Evolutionary conservation across 202 grass and related monocot species (phyloP).

Genomic region (Cymbopogon flexuosus): DNA sequence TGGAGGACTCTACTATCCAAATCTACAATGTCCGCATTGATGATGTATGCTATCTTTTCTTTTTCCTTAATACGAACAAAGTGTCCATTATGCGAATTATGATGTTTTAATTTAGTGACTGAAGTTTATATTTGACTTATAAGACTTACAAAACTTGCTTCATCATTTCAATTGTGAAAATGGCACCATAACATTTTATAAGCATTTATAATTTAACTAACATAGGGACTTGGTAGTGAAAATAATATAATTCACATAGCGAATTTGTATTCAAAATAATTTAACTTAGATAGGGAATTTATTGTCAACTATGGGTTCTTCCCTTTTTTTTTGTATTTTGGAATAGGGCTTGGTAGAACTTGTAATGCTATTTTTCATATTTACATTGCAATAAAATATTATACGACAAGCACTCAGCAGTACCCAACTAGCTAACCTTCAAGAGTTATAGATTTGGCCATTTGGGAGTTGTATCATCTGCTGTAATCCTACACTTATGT

Average conservation of each 20-base stretch:
- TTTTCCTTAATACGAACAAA: neutral
- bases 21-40: conserved; percentile 95
- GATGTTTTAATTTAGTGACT: neutral
- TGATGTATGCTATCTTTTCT: conserved; percentile 35
- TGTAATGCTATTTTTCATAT: neutral
- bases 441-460: conserved; percentile 1
- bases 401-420: neutral
- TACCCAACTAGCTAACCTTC: neutral
- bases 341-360: neutral
- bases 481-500: neutral
- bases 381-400: neutral
- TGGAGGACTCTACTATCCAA: conserved; percentile 90
- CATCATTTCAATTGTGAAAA: neutral
- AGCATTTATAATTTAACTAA: neutral
- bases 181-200: neutral
- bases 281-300: neutral
- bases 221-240: neutral
- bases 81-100: neutral
- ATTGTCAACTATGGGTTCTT: neutral
- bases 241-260: neutral
- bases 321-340: neutral
- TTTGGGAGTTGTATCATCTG: neutral
- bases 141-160: neutral
- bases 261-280: neutral
- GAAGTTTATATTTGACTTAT: neutral